Evolutionary conservation across 306 rosid genomes (phyloP).

Genomic region (Pterocarpus santalinus): DNA sequence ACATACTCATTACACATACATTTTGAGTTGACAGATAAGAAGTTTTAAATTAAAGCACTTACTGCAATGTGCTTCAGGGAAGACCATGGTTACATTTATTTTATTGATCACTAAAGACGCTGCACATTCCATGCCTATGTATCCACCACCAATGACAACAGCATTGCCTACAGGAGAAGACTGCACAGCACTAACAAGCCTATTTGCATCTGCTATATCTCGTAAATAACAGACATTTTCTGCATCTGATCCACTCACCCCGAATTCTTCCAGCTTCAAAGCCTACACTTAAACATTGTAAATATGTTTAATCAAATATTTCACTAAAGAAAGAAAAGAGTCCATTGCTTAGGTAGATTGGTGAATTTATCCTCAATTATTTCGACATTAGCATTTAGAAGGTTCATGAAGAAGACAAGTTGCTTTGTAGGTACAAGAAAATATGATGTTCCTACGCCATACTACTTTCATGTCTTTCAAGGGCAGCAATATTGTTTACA

Average conservation of each 20-base stretch:
- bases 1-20: constrained; percentile 5
- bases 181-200: constrained; percentile 68
- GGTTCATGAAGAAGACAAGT: constrained; percentile 19
- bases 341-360: constrained; percentile 5
- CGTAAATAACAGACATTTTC: constrained; percentile 93
- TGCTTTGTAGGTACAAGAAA: constrained; percentile 4
- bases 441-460: constrained; percentile 19
- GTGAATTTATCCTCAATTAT: constrained; percentile 19
- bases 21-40: constrained; percentile 31
- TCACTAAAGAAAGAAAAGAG: constrained; percentile 23
- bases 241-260: constrained; percentile 93
- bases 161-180: constrained; percentile 85
- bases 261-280: constrained; percentile 95
- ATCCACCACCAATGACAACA: constrained; percentile 98
- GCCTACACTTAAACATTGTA: constrained; percentile 62
- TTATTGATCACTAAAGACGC: constrained; percentile 95
- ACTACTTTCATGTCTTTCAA: constrained; percentile 14
- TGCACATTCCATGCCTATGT: constrained; percentile 98
- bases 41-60: constrained; percentile 48
- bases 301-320: constrained; percentile 28
- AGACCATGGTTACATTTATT: constrained; percentile 89
- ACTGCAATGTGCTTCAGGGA: constrained; percentile 99
- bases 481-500: constrained; percentile 9
- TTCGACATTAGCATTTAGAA: constrained; percentile 22
- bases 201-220: constrained; percentile 83